phyloP scores from a whole-genome alignment of 345 rosid genomes.

The Gossypium ekmanianum region DNA sequence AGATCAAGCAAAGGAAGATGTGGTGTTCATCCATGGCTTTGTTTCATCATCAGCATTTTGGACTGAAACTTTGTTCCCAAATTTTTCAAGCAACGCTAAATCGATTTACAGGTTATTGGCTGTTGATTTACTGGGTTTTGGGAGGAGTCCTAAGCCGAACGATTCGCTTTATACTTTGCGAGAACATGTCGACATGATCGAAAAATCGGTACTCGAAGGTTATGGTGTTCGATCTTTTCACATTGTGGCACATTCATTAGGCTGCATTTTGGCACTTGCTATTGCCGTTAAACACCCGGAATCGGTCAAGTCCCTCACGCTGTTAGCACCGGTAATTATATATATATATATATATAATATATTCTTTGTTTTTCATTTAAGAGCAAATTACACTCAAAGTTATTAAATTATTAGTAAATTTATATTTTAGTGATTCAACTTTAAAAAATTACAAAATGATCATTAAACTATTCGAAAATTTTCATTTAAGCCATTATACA shows the following conservation, averaged over 20 bases:
- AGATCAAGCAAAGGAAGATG: constrained; percentile 64
- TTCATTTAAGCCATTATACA: too few species aligned
- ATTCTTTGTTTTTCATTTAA: too few species aligned
- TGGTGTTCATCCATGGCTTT: constrained; percentile 93
- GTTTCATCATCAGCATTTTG: constrained; percentile 94
- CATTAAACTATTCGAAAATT: too few species aligned
- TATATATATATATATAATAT: neutral
- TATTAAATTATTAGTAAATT: too few species aligned
- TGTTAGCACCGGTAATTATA: constrained; percentile 78
- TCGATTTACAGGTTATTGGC: constrained; percentile 71
- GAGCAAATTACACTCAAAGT: too few species aligned
- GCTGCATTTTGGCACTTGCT: constrained; percentile 95
- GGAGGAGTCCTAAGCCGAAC: constrained; percentile 90
- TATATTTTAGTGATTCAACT: too few species aligned
- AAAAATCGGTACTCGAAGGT: constrained; percentile 56
- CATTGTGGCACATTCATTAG: constrained; percentile 94
- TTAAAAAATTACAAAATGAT: too few species aligned
- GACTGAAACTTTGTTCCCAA: constrained; percentile 94
- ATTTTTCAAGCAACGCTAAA: constrained; percentile 68
- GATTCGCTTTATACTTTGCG: constrained; percentile 84
- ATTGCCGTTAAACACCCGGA: constrained; percentile 74
- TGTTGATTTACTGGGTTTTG: constrained; percentile 81
- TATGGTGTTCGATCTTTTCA: constrained; percentile 79
- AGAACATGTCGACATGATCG: constrained; percentile 95
- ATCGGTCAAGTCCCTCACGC: constrained; percentile 80